Conservation (phyloP, 495 filamentous ascomycete genomes). For the Hapsidospora chrysogenum region DNA sequence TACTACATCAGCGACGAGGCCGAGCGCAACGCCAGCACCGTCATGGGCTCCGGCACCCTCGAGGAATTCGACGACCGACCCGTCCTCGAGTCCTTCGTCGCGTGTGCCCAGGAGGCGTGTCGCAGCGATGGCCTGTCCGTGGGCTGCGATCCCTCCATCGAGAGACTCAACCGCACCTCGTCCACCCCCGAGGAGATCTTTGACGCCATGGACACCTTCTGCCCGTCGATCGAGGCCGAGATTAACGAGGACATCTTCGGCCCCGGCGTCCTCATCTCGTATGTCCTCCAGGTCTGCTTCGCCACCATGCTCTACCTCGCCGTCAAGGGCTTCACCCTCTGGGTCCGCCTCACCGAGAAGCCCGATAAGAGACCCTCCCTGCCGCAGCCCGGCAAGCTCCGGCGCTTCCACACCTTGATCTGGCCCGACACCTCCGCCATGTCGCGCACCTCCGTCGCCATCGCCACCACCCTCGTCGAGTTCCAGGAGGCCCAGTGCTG, state of each 20-base stretch:
- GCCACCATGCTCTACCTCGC: neutral
- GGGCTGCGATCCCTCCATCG: neutral
- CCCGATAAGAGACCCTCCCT: neutral
- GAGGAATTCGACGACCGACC: neutral
- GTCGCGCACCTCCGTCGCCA: conserved; percentile 1
- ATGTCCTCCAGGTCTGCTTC: conserved; percentile 1
- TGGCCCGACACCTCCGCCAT: neutral
- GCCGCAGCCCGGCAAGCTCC: neutral
- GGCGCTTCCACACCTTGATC: neutral
- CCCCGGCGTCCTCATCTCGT: conserved; percentile 1
- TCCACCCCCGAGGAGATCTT: neutral
- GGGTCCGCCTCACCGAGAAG: neutral
- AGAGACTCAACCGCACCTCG: neutral
- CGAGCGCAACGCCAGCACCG: neutral
- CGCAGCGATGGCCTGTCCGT: neutral
- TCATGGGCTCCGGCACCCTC: conserved; percentile 1
- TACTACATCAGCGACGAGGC: conserved; percentile 1
- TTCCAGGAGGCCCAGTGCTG: conserved; percentile 2
- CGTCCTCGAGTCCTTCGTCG: neutral
- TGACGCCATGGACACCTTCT: conserved; percentile 2
- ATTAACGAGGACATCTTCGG: conserved; percentile 1
- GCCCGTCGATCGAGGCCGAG: conserved; percentile 1
- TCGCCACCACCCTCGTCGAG: conserved; percentile 3
- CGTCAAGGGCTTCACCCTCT: neutral
- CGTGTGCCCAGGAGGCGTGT: conserved; percentile 1